Base-by-base conservation (phyloP, 1,284 basidiomycete species). In the Macrocystidia cucumis region DNA sequence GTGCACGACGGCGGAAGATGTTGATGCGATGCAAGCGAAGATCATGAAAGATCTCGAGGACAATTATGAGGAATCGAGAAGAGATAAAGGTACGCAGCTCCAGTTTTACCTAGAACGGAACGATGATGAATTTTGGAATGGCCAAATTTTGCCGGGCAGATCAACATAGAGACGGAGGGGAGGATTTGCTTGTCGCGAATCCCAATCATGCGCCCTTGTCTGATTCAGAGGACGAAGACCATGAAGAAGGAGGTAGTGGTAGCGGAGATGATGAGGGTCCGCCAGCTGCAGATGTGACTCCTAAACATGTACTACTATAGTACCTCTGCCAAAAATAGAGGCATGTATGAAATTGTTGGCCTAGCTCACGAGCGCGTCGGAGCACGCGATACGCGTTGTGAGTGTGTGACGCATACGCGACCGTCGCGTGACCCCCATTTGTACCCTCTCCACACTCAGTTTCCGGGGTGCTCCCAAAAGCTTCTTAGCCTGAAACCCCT, bases 21-120 rank as follows among this genome's bases (percentile, higher is more conserved):
- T 93, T 4, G 51, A 57, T 11, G 65, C 55, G 3, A 76, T 75
- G 65, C 88, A 91, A 55, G 77, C 85, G 34, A 54, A 55, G 29
- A 84, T 93, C 36, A 79, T 92, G 44, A 60, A 66, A 8, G 86
- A 91, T 45, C 67, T 90, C 20, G 78, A 90, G 55, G 64, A 63
- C 18, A 75, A 69, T 42, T 77, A 75, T 52, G 63, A 63, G 24
- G 65, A 74, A 43, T 69, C 74, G 2, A 56, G 76, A 43, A 52
- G 59, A 38, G 57, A 63, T 19, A 68, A 71, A 62, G 69, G 76
- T 75, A 25, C 35, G 1, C 14, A 32, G 3, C 9, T n/a, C 35
- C n/a, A n/a, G 2, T 29, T 5, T 11, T 13, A 19, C 28, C 32
- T 42, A 3, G 5, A 44, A 13, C 20, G 11, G 2, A n/a, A n/a